phyloP scores from a whole-genome alignment of 1,284 basidiomycete genomes.

The Cutaneotrichosporon cyanovorans region DNA sequence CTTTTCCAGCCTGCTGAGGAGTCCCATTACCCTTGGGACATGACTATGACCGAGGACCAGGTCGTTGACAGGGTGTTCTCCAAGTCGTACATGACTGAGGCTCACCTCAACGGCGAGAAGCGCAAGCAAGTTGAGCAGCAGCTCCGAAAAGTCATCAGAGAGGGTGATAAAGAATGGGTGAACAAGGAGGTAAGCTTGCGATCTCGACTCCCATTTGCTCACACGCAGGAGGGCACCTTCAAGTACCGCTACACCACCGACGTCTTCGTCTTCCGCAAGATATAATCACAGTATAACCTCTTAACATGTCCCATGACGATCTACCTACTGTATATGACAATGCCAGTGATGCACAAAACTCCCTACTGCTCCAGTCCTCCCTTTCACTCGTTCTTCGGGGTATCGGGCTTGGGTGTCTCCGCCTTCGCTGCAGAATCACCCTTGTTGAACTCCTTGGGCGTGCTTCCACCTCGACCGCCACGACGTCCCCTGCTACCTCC shows the following conservation, averaged over 20 bases:
- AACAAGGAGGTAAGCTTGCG: slow-evolving; percentile 32
- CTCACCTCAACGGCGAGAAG: slow-evolving; percentile 26
- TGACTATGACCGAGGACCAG: slow-evolving; percentile 27
- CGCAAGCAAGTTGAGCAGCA: slow-evolving; percentile 22
- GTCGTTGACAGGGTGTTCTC: slow-evolving; percentile 35
- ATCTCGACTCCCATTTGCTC: not conserved
- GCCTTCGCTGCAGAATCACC: slow-evolving; percentile 7
- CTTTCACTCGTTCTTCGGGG: slow-evolving; percentile 5
- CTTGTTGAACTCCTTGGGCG: slow-evolving; percentile 13
- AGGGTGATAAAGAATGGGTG: slow-evolving; percentile 31
- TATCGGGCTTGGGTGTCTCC: slow-evolving; percentile 5
- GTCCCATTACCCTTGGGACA: slow-evolving; percentile 19
- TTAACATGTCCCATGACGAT: slow-evolving; percentile 4
- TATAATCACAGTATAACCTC: not conserved
- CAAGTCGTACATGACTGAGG: slow-evolving; percentile 40
- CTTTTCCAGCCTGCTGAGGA: slow-evolving; percentile 27
- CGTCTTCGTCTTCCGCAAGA: slow-evolving; percentile 27
- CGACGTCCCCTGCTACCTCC: slow-evolving; percentile 51
- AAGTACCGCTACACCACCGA: slow-evolving; percentile 33
- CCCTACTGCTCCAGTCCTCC: not conserved
- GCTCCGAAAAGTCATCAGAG: slow-evolving; percentile 22
- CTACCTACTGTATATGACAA: slow-evolving; percentile 11
- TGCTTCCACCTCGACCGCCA: slow-evolving; percentile 22
- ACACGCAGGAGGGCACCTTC: slow-evolving; percentile 31
- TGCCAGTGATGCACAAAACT: slow-evolving; percentile 10